phyloP scores from a whole-genome alignment of 352 stramenopile genomes.

The Phytophthora sansomeana region DNA sequence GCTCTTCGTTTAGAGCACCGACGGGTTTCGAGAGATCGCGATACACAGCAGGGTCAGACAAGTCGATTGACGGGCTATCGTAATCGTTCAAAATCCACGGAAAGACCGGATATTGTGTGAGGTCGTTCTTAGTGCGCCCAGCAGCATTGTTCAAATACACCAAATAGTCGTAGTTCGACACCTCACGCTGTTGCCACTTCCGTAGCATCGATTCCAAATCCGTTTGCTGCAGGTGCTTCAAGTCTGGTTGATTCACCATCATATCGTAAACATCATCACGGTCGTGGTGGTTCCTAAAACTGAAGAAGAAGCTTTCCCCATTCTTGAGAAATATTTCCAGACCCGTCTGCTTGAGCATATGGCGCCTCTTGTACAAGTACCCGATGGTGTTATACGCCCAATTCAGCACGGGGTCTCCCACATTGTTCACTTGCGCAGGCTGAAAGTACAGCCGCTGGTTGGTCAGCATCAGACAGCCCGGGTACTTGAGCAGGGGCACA shows the following conservation, averaged over 20 bases:
- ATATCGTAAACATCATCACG: conserved; percentile 88
- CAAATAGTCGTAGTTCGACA: conserved; percentile 97
- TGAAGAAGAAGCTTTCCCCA: conserved; percentile 82
- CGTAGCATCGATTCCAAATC: conserved; percentile 81
- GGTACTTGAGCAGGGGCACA: conserved; percentile 91
- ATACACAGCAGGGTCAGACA: conserved; percentile 87
- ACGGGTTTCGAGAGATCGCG: conserved; percentile 96
- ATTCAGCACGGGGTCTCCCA: conserved; percentile 87
- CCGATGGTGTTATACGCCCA: conserved; percentile 86
- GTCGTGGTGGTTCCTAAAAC: conserved; percentile 73
- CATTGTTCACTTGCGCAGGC: conserved; percentile 93
- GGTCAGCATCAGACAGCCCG: conserved; percentile 93
- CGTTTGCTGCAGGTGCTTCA: conserved; percentile 67
- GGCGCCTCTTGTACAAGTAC: conserved; percentile 86
- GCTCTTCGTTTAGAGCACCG: conserved; percentile 92
- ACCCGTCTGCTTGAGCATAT: conserved; percentile 91
- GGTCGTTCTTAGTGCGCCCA: conserved; percentile 88
- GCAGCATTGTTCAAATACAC: conserved; percentile 90
- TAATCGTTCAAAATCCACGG: conserved; percentile 97
- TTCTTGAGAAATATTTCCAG: conserved; percentile 88
- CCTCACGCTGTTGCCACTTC: conserved; percentile 84
- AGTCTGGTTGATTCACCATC: conserved; percentile 79
- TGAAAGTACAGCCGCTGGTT: conserved; percentile 92
- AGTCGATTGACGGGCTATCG: conserved; percentile 78
- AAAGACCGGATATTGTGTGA: conserved; percentile 98